These are phyloP conservation scores for Xylaria sp. DNA, from an alignment of 2,329 filamentous ascomycete genomes.

Conservation along the genomic window DNA sequence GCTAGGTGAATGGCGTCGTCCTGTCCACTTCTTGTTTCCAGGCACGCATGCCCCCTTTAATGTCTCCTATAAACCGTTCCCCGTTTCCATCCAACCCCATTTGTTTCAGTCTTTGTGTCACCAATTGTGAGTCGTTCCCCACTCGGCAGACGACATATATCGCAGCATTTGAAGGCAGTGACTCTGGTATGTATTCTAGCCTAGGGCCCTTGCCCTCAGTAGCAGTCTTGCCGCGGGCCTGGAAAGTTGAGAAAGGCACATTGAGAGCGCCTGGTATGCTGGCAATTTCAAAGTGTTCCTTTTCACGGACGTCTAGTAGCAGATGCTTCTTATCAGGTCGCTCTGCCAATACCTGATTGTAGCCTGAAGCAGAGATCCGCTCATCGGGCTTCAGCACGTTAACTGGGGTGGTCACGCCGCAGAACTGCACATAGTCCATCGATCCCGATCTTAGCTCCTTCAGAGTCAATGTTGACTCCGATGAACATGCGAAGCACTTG, in stretches of 20 bases:
- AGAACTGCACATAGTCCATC: conserved; percentile 85
- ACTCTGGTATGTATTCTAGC: conserved; percentile 44
- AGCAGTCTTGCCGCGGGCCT: conserved; percentile 30
- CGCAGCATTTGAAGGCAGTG: conserved; percentile 48
- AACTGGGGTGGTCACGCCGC: conserved; percentile 63
- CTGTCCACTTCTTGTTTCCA: conserved; percentile 72
- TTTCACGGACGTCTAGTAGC: conserved; percentile 82
- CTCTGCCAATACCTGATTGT: conserved; percentile 42
- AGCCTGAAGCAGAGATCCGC: conserved; percentile 67
- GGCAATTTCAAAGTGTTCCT: conserved; percentile 82
- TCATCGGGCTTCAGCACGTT: conserved; percentile 63
- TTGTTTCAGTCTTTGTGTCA: conserved; percentile 66
- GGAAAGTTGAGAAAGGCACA: conserved; percentile 64
- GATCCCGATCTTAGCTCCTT: conserved; percentile 65
- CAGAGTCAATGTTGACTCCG: conserved; percentile 62
- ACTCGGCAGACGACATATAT: conserved; percentile 75
- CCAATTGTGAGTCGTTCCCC: conserved; percentile 79
- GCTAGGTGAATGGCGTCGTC: conserved; percentile 55
- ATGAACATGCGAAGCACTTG: conserved; percentile 78
- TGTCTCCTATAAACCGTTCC: conserved; percentile 66
- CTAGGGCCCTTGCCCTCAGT: conserved; percentile 22
- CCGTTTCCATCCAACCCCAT: conserved; percentile 56
- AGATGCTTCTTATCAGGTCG: conserved; percentile 46
- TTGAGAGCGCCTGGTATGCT: conserved; percentile 77
- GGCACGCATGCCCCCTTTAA: conserved; percentile 70